phyloP scores from a whole-genome alignment of 768 basidiomycete species.

The Jaapia argillacea region DNA sequence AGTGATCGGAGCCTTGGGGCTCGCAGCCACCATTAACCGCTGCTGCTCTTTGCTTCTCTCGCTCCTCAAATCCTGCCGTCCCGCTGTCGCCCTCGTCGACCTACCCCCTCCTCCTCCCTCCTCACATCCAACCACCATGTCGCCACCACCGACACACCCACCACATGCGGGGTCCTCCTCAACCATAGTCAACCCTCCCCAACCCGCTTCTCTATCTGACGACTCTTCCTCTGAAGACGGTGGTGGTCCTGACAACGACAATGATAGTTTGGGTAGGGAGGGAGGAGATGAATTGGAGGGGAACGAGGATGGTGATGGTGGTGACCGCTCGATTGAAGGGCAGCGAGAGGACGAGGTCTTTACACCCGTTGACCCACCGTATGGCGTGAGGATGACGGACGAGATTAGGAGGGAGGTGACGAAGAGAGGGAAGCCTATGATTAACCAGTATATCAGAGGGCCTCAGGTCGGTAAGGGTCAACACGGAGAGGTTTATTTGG shows the following conservation, averaged over 20 bases:
- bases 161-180: too few relatives aligned
- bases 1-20: too few relatives aligned
- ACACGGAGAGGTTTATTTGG: conserved; percentile 83
- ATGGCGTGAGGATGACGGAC: conserved; percentile 40
- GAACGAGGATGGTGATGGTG: background rate
- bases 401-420: conserved; percentile 25
- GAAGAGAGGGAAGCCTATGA: conserved; percentile 33
- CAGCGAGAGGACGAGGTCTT: too few relatives aligned
- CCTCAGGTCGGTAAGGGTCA: conserved; percentile 77
- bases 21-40: too few relatives aligned
- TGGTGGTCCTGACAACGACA: background rate
- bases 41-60: too few relatives aligned
- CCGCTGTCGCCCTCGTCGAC: too few relatives aligned
- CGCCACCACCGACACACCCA: too few relatives aligned
- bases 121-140: too few relatives aligned
- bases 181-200: too few relatives aligned
- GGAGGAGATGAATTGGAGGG: background rate
- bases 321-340: background rate
- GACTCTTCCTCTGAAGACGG: background rate
- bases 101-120: too few relatives aligned
- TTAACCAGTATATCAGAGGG: conserved; percentile 84
- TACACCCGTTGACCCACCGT: conserved; percentile 17
- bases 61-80: too few relatives aligned
- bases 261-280: background rate
- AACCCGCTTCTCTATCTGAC: background rate